Evolutionary conservation across 768 basidiomycete genomes (phyloP).

Genomic region (Leccinum variicolor): DNA sequence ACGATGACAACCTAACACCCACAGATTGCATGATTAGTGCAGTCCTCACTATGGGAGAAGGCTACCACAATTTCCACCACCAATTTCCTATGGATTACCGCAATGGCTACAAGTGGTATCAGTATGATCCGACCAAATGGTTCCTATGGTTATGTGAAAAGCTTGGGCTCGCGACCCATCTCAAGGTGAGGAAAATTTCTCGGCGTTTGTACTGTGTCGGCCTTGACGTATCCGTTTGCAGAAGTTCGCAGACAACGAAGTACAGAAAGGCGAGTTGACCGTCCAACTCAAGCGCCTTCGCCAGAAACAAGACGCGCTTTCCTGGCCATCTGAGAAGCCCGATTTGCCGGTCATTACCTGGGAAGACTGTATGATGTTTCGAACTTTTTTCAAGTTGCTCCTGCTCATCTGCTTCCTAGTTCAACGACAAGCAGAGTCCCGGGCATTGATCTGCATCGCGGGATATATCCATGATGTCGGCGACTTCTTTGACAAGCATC

Average conservation of each 20-base stretch:
- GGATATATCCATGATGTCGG: conserved; percentile 89
- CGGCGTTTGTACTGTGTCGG: background rate
- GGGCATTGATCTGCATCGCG: conserved; percentile 80
- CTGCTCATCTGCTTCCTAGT: conserved; percentile 35
- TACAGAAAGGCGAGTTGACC: conserved; percentile 81
- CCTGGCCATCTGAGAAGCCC: conserved; percentile 70
- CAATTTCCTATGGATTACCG: conserved; percentile 94
- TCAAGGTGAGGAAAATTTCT: conserved; percentile 37
- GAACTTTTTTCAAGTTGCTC: conserved; percentile 2
- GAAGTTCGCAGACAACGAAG: conserved; percentile 52
- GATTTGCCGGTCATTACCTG: conserved; percentile 80
- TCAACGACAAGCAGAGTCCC: conserved; percentile 72
- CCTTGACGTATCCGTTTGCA: conserved; percentile 30
- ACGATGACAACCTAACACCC: conserved; percentile 92
- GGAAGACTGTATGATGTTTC: conserved; percentile 63
- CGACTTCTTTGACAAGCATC: conserved; percentile 81
- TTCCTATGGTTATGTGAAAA: conserved; percentile 49
- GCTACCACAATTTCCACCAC: conserved; percentile 97
- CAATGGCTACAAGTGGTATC: conserved; percentile 86
- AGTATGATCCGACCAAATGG: conserved; percentile 92
- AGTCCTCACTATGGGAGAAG: conserved; percentile 85
- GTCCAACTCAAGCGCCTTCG: conserved; percentile 86
- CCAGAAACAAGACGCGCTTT: conserved; percentile 67
- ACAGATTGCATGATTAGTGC: conserved; percentile 84
- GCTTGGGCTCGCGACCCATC: conserved; percentile 48